These are phyloP conservation scores for Scleroderma bovista DNA, from an alignment of 768 basidiomycete species.

Conservation along the genomic window DNA sequence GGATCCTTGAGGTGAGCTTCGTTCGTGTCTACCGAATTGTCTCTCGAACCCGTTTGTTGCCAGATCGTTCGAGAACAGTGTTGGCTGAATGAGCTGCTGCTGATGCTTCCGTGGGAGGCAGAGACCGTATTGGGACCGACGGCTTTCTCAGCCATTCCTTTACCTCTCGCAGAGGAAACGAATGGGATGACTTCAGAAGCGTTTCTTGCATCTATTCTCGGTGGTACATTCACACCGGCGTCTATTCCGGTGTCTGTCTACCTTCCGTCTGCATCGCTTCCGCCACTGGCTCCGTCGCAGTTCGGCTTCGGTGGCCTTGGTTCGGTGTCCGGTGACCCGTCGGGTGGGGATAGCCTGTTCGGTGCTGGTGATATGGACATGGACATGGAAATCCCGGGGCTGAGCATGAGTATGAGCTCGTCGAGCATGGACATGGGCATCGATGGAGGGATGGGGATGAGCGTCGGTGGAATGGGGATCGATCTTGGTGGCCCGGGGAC, in stretches of 20 bases:
- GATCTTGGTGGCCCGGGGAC: constrained; percentile 27
- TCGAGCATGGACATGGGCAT: constrained; percentile 25
- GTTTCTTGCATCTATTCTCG: constrained; percentile 59
- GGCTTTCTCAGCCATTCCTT: neutral
- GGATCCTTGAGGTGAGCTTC: constrained; percentile 59
- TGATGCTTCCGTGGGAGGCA: constrained; percentile 54
- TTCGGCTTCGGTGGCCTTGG: constrained; percentile 24
- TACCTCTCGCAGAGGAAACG: constrained; percentile 23
- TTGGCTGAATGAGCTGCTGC: constrained; percentile 74
- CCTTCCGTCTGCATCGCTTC: constrained; percentile 38
- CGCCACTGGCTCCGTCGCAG: constrained; percentile 18
- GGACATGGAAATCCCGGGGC: constrained; percentile 32
- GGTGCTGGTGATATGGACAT: constrained; percentile 29
- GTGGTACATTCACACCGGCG: constrained; percentile 37
- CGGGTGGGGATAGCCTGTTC: constrained; percentile 23
- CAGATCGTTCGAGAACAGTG: constrained; percentile 70
- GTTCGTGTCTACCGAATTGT: too few species aligned
- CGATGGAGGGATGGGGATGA: constrained; percentile 13
- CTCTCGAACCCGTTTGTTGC: neutral
- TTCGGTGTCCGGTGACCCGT: constrained; percentile 16
- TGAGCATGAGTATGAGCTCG: constrained; percentile 31
- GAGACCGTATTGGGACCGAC: constrained; percentile 28
- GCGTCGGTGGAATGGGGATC: neutral
- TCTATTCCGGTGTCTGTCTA: constrained; percentile 68
- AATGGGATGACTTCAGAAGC: constrained; percentile 37